Conservation (phyloP, 2,329 filamentous ascomycete species). For the Sporothrix variecibatus region DNA sequence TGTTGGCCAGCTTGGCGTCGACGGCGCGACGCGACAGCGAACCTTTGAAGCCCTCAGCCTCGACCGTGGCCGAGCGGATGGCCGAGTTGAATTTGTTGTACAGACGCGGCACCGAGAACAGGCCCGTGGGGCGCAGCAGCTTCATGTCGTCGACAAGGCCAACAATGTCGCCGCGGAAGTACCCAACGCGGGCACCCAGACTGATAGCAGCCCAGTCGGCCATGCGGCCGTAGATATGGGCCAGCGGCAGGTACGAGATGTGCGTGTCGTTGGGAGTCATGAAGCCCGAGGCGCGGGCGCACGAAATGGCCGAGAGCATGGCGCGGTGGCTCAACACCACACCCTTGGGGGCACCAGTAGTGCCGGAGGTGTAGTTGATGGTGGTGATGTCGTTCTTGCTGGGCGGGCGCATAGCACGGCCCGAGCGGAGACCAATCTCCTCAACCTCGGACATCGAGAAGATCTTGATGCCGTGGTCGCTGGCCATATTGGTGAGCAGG, state of each 20-base stretch:
- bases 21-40: conserved; percentile 79
- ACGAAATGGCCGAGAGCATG: conserved; percentile 71
- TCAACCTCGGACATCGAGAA: conserved; percentile 82
- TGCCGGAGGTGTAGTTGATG: conserved; percentile 89
- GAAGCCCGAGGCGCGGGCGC: conserved; percentile 58
- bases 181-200: conserved; percentile 75
- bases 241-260: conserved; percentile 87
- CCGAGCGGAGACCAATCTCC: conserved; percentile 70
- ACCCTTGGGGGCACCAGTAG: conserved; percentile 80
- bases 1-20: conserved; percentile 73
- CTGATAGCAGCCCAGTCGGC: conserved; percentile 75
- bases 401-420: conserved; percentile 71
- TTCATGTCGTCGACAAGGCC: conserved; percentile 91
- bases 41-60: conserved; percentile 78
- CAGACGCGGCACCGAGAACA: conserved; percentile 86
- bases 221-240: conserved; percentile 90
- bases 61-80: conserved; percentile 75
- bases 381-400: conserved; percentile 76
- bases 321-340: conserved; percentile 81
- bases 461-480: conserved; percentile 73
- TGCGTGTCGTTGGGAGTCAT: conserved; percentile 60
- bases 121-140: conserved; percentile 75
- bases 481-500: conserved; percentile 73
- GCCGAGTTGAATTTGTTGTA: conserved; percentile 88
- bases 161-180: conserved; percentile 89